phyloP scores from a whole-genome alignment of 164 flowering plant species.

The Nymphaea thermarum region DNA sequence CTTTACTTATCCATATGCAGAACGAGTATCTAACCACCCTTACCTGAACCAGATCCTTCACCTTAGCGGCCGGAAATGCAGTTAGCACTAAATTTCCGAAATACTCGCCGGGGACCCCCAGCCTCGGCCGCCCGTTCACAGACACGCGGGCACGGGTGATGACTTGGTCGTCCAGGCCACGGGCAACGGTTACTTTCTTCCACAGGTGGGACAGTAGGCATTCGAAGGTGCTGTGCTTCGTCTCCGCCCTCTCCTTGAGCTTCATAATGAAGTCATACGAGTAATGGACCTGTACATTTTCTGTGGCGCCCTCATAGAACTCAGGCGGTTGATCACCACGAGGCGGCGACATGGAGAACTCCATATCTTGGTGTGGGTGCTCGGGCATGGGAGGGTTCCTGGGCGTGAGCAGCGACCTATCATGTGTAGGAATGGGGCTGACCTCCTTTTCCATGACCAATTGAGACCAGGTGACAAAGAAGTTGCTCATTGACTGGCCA shows the following conservation, averaged over 20 bases:
- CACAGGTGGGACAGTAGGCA: conserved; percentile 7
- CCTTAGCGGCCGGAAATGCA: conserved; percentile 7
- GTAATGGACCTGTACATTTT: conserved; percentile 1
- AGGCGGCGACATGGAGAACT: background rate
- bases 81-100: conserved; percentile 12
- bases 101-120: conserved; percentile 8
- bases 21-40: no score
- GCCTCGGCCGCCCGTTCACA: conserved; percentile 7
- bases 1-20: no score
- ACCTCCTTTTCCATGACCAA: background rate
- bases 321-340: background rate
- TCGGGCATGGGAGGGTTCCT: conserved; percentile 3
- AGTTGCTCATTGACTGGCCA: conserved; percentile 9
- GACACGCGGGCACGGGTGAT: conserved; percentile 2
- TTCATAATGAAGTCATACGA: background rate
- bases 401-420: conserved; percentile 1
- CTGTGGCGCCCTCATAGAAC: background rate
- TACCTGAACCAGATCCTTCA: conserved; percentile 3
- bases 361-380: conserved; percentile 1
- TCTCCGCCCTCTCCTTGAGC: background rate
- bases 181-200: conserved; percentile 6
- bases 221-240: conserved; percentile 4
- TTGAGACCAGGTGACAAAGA: conserved; percentile 4
- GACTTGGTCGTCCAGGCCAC: conserved; percentile 1
- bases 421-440: background rate